Conservation (phyloP, 768 basidiomycete species). For the Bullera alba region DNA sequence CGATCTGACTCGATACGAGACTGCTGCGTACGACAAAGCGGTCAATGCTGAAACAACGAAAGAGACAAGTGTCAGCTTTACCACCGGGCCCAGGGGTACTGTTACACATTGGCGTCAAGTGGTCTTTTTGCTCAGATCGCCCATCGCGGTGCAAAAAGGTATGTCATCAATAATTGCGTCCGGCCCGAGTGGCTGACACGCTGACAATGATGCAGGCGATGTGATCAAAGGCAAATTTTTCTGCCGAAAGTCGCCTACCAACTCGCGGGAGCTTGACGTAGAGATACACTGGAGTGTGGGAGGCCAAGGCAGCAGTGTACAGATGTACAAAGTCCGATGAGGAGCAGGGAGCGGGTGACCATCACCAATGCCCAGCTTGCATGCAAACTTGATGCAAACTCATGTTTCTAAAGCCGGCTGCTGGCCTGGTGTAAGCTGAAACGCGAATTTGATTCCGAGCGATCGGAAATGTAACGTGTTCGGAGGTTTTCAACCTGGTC, state of each 20-base stretch:
- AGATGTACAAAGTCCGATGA: constrained; percentile 72
- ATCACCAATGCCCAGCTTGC: too few relatives aligned
- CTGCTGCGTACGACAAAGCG: constrained; percentile 18
- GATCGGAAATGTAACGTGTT: too few relatives aligned
- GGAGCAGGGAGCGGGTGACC: too few relatives aligned
- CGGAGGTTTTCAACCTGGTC: too few relatives aligned
- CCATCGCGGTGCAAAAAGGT: constrained; percentile 71
- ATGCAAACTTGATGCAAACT: too few relatives aligned
- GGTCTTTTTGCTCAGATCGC: constrained; percentile 72
- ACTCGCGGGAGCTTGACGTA: constrained; percentile 81
- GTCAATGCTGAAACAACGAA: constrained; percentile 5
- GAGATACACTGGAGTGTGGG: constrained; percentile 82
- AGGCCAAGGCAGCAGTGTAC: constrained; percentile 46
- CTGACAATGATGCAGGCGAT: constrained; percentile 58
- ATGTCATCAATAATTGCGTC: constrained; percentile 17
- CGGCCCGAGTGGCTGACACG: not conserved
- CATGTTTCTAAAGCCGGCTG: too few relatives aligned
- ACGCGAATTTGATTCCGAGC: too few relatives aligned
- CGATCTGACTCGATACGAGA: constrained; percentile 50
- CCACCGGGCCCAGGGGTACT: constrained; percentile 77
- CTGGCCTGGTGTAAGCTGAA: too few relatives aligned
- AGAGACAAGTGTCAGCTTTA: constrained; percentile 51
- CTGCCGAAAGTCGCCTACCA: constrained; percentile 67
- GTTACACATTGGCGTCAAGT: constrained; percentile 98
- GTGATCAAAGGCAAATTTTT: constrained; percentile 71